phyloP scores from a whole-genome alignment of 345 rosid genomes.

The Jatropha curcas region DNA sequence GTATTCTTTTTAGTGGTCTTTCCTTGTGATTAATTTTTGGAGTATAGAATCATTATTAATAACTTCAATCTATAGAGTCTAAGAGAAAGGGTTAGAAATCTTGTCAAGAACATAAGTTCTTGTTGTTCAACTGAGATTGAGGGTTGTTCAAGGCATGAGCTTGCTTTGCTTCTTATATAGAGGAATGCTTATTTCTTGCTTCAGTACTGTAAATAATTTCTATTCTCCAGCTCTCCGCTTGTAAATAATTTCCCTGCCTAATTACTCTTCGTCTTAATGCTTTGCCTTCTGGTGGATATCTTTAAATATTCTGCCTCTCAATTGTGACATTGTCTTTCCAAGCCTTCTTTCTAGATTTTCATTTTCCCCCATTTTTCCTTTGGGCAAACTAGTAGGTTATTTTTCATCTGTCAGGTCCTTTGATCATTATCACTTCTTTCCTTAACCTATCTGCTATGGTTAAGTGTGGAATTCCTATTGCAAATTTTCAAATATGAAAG shows the following conservation, averaged over 20 bases:
- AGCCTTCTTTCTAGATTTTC: not conserved
- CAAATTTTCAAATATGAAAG: not conserved
- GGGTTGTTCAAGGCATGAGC: not conserved
- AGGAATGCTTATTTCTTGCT: not conserved
- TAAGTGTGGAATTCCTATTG: not conserved
- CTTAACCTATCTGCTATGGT: not conserved
- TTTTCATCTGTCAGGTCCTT: not conserved
- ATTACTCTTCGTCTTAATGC: not conserved
- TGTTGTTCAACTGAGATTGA: not conserved
- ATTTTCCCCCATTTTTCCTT: not conserved
- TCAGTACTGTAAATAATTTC: not conserved
- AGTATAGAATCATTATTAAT: not conserved
- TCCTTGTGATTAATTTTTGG: conserved; percentile 1
- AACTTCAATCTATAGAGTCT: not conserved
- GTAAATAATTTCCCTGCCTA: not conserved
- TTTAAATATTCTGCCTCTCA: not conserved
- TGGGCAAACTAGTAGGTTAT: not conserved
- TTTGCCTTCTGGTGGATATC: not conserved
- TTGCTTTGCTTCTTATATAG: not conserved
- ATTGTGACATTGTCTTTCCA: not conserved
- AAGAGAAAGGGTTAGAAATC: not conserved
- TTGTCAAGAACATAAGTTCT: not conserved
- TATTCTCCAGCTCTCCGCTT: not conserved
- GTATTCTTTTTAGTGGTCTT: conserved; percentile 1
- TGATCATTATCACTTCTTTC: not conserved